These are phyloP conservation scores for Syzygium aromaticum DNA, from an alignment of 345 rosid genomes.

Conservation along the genomic window DNA sequence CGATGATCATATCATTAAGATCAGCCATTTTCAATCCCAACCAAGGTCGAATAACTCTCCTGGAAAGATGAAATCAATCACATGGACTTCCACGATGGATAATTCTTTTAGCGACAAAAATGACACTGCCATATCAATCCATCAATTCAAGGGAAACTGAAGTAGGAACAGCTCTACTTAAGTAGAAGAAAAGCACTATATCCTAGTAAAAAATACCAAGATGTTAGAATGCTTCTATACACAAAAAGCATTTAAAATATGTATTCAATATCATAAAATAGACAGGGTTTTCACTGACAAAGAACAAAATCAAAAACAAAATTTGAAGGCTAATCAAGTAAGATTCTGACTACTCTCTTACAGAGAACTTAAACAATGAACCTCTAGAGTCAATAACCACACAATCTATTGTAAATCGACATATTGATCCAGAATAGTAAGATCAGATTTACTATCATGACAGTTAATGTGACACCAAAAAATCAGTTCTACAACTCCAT, in stretches of 20 bases:
- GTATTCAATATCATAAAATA: background rate
- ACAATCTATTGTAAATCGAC: background rate
- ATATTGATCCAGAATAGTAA: background rate
- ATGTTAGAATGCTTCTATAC: background rate
- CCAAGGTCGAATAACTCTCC: constrained; percentile 95
- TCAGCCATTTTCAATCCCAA: constrained; percentile 92
- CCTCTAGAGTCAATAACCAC: background rate
- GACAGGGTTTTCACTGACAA: background rate
- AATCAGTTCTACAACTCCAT: background rate
- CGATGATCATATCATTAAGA: constrained; percentile 66
- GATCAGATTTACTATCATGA: background rate
- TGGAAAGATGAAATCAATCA: constrained; percentile 16
- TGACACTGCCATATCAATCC: background rate
- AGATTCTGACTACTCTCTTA: background rate
- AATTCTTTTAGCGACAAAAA: background rate
- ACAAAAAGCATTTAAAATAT: background rate
- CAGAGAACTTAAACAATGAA: background rate
- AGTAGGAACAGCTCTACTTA: background rate
- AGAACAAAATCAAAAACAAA: background rate
- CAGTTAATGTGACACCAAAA: background rate
- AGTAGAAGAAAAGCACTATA: background rate
- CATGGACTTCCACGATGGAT: background rate
- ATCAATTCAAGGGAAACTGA: background rate
- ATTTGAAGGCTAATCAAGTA: background rate
- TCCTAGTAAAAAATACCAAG: background rate